Evolutionary conservation across 805 yeast species (phyloP).

Genomic region (Metschnikowia gelsemii): DNA sequence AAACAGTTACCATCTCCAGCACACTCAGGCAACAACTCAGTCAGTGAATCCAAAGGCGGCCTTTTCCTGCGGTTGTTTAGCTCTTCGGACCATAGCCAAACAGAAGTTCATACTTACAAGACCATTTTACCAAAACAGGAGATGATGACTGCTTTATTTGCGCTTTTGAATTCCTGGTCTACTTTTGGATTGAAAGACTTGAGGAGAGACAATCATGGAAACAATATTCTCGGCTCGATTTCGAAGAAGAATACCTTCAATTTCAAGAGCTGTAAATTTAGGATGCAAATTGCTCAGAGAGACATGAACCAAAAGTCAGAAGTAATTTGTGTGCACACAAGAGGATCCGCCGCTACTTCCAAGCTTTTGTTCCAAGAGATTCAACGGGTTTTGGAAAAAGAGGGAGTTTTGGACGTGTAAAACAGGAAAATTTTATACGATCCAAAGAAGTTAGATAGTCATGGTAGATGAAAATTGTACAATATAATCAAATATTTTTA

Average conservation of each 20-base stretch:
- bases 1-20: conserved; percentile 24
- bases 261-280: conserved; percentile 62
- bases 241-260: conserved; percentile 61
- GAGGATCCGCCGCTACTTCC: conserved; percentile 65
- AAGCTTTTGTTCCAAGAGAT: conserved; percentile 60
- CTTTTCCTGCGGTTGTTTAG: conserved; percentile 43
- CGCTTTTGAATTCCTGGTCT: conserved; percentile 65
- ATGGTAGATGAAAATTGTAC: too few species aligned
- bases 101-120: conserved; percentile 34
- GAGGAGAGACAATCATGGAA: conserved; percentile 40
- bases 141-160: conserved; percentile 61
- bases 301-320: conserved; percentile 47
- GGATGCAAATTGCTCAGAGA: conserved; percentile 48
- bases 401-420: conserved; percentile 50
- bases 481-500: background rate
- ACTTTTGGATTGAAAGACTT: conserved; percentile 66
- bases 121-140: conserved; percentile 51
- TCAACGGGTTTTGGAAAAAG: conserved; percentile 62
- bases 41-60: conserved; percentile 14
- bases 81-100: conserved; percentile 19
- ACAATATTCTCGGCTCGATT: conserved; percentile 58
- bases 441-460: too few species aligned
- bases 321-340: conserved; percentile 57
- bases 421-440: background rate
- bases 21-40: conserved; percentile 30